phyloP scores from a whole-genome alignment of 805 yeast species.

The Lipomyces oligophaga region DNA sequence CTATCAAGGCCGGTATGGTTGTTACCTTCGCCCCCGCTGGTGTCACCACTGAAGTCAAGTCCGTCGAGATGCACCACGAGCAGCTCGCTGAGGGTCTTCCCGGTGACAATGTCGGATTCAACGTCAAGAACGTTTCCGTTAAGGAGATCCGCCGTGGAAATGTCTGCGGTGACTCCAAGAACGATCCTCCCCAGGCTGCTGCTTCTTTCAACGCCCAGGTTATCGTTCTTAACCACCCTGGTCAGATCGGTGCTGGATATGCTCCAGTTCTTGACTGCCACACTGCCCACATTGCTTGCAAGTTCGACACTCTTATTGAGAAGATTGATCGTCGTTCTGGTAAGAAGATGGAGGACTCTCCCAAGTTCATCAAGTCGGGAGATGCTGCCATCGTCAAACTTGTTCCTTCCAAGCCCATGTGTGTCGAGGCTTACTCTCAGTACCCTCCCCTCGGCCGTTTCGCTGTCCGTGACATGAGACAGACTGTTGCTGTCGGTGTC shows the following conservation, averaged over 20 bases:
- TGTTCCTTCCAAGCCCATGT: slow-evolving; percentile 86
- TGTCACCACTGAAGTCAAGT: slow-evolving; percentile 85
- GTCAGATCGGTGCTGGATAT: slow-evolving; percentile 88
- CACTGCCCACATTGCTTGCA: slow-evolving; percentile 92
- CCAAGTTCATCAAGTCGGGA: slow-evolving; percentile 93
- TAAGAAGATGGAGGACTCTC: slow-evolving; percentile 82
- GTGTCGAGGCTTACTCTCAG: slow-evolving; percentile 90
- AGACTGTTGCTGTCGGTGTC: slow-evolving; percentile 99
- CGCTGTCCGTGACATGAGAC: slow-evolving; percentile 99
- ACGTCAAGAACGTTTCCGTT: slow-evolving; percentile 85
- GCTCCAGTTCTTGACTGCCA: slow-evolving; percentile 89
- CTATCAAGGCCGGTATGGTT: slow-evolving; percentile 86
- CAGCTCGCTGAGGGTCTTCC: slow-evolving; percentile 74
- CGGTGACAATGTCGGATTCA: slow-evolving; percentile 90
- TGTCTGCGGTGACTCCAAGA: slow-evolving; percentile 86
- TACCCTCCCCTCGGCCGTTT: slow-evolving; percentile 98
- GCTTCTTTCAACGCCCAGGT: slow-evolving; percentile 83
- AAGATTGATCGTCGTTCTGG: slow-evolving; percentile 93
- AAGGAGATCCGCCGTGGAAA: slow-evolving; percentile 91
- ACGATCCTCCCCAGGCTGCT: slow-evolving; percentile 79
- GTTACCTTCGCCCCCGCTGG: slow-evolving; percentile 88
- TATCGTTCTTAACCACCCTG: slow-evolving; percentile 85
- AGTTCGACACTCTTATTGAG: slow-evolving; percentile 71
- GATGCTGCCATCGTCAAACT: slow-evolving; percentile 92
- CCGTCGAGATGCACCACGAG: slow-evolving; percentile 87